Base-by-base conservation (phyloP, 495 filamentous ascomycete species). In the Cladorrhinum samala region DNA sequence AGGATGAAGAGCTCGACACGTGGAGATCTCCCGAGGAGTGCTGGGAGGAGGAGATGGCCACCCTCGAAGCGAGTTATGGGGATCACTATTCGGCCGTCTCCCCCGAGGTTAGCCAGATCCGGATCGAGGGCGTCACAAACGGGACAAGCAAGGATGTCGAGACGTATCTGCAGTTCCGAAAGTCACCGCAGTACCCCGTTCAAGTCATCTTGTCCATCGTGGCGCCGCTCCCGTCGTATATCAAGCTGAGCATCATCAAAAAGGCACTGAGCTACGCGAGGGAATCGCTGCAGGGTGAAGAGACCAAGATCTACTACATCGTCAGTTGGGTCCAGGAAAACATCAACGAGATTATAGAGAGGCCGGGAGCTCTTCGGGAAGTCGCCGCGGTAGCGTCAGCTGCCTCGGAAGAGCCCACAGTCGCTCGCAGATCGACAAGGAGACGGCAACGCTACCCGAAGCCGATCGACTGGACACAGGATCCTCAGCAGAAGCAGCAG, bases 271-370 rank as follows among this genome's bases (percentile, higher is more conserved):
- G 78, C 14, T 80, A 88, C 67, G 84, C 91, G 1, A 68, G 76
- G 46, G 75, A 81, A 25, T 79, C 79, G 41, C 75, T 94, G 38
- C 65, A 83, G 14, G 94, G 91, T 21, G 86, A 91, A 56, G 84
- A 86, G 46, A 93, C 94, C 84, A 77, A 76, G 65, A 79, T 95
- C 9, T 98, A 89, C 68, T 87, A 88, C 49, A 77, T 96, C 23
- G 71, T 92, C 14, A 89, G 95, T 68, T 98, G 91, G 90, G 65
- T 96, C 11, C 91, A 97, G 62, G 73, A 81, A 21, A 81, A 91
- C 48, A 78, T 95, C 42, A 79, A 83, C 36, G 59, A 67, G 3
- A 89, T 97, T 47, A 81, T 96, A 38, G 81, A 90, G 50, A 81
- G 82, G 41, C 94, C 93, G 1, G 93, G 91, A 2, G 83, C 75